phyloP scores from a whole-genome alignment of 2,329 filamentous ascomycete genomes.

The Ophiostoma fasciatum region DNA sequence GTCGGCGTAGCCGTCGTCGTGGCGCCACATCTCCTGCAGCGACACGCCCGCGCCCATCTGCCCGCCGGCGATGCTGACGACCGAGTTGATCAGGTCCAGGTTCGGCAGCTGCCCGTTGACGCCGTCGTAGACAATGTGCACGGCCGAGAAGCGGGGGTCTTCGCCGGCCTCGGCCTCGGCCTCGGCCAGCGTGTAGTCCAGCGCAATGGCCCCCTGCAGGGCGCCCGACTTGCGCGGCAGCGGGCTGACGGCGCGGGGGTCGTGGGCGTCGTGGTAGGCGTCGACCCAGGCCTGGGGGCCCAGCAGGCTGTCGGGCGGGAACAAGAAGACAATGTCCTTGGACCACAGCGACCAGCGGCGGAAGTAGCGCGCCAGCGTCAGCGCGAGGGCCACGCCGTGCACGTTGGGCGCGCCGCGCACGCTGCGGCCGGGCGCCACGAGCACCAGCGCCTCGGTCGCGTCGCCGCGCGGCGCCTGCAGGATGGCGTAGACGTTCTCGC shows the following conservation, averaged over 20 bases:
- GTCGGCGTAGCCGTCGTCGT: slow-evolving; percentile 71
- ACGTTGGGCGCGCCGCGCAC: slow-evolving; percentile 65
- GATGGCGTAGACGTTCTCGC: slow-evolving; percentile 88
- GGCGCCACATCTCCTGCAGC: slow-evolving; percentile 73
- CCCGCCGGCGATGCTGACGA: slow-evolving; percentile 70
- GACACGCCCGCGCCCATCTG: slow-evolving; percentile 82
- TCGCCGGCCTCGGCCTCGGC: background rate
- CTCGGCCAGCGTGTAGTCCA: slow-evolving; percentile 75
- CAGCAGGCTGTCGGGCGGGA: slow-evolving; percentile 76
- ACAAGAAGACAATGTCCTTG: slow-evolving; percentile 89
- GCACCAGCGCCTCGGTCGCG: slow-evolving; percentile 89
- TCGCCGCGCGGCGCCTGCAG: slow-evolving; percentile 88
- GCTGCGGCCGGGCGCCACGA: slow-evolving; percentile 81
- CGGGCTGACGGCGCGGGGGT: slow-evolving; percentile 52
- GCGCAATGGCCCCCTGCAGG: slow-evolving; percentile 79
- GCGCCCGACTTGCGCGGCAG: slow-evolving; percentile 85
- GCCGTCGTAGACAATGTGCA: slow-evolving; percentile 90
- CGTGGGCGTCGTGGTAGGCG: slow-evolving; percentile 86
- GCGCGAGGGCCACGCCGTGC: slow-evolving; percentile 71
- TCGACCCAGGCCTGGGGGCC: slow-evolving; percentile 96
- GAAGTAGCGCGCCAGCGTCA: slow-evolving; percentile 88
- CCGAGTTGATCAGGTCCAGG: slow-evolving; percentile 88
- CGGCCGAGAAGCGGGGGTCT: slow-evolving; percentile 56
- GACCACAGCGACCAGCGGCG: slow-evolving; percentile 98
- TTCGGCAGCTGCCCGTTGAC: slow-evolving; percentile 93